Conservation (phyloP, 805 yeast genomes). For the Suhomyces pyralidae region DNA sequence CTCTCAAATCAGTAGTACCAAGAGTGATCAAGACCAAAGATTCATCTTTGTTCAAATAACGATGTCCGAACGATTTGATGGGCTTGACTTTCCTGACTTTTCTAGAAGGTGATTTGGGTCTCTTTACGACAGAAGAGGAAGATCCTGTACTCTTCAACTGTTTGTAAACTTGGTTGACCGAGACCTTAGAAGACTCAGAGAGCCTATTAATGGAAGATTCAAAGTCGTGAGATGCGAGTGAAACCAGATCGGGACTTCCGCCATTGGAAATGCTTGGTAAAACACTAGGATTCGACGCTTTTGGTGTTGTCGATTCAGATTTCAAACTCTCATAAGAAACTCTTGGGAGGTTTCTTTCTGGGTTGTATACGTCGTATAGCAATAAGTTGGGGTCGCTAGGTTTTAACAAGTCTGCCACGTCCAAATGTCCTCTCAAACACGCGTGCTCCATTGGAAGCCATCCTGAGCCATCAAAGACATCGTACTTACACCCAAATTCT, state of each 20-base stretch:
- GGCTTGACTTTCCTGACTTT: conserved; percentile 40
- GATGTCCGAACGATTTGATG: conserved; percentile 82
- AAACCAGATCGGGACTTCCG: not conserved
- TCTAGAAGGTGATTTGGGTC: conserved; percentile 19
- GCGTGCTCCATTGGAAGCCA: conserved; percentile 99
- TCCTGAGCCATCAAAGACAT: conserved; percentile 73
- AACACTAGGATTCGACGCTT: not conserved
- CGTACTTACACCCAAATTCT: conserved; percentile 50
- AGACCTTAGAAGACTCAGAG: conserved; percentile 30
- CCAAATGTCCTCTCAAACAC: conserved; percentile 79
- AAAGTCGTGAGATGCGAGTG: conserved; percentile 7
- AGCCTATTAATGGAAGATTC: conserved; percentile 34
- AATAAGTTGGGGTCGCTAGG: conserved; percentile 41
- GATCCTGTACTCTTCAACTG: conserved; percentile 31
- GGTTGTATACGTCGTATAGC: conserved; percentile 35
- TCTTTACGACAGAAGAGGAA: conserved; percentile 12
- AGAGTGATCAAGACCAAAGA: conserved; percentile 75
- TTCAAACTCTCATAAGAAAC: conserved; percentile 4
- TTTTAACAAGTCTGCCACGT: conserved; percentile 58
- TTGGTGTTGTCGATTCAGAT: conserved; percentile 1
- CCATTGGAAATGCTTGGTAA: not conserved
- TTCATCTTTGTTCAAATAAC: conserved; percentile 61
- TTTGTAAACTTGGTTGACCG: conserved; percentile 37
- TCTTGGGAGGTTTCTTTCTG: conserved; percentile 31
- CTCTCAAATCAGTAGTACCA: conserved; percentile 81